Conservation (phyloP, 768 basidiomycete genomes). For the Tubosaeta sp. region DNA sequence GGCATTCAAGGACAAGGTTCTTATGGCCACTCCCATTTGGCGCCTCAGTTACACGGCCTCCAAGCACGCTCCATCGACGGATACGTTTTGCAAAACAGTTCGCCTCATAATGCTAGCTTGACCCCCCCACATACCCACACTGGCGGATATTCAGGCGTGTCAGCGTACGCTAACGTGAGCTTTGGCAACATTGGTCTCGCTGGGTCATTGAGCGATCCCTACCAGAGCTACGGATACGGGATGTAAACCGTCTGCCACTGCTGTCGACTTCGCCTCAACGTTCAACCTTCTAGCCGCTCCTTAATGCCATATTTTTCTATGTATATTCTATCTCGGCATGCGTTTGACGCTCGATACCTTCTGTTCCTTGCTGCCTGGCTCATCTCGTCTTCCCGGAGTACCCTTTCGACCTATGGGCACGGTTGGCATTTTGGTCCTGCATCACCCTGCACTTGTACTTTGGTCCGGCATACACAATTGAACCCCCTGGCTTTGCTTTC, state of each 20-base stretch:
- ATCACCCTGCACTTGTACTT: constrained; percentile 66
- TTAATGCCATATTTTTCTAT: constrained; percentile 36
- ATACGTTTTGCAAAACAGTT: constrained; percentile 74
- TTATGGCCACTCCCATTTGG: constrained; percentile 55
- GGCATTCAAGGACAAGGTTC: constrained; percentile 51
- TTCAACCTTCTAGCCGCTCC: constrained; percentile 18
- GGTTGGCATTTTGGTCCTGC: constrained; percentile 42
- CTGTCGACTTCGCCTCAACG: constrained; percentile 8
- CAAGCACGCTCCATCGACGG: constrained; percentile 75
- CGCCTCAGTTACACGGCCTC: constrained; percentile 51
- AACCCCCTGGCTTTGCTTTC: constrained; percentile 38
- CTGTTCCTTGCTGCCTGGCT: constrained; percentile 33
- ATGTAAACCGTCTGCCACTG: constrained; percentile 53
- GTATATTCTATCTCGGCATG: constrained; percentile 32
- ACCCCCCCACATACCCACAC: constrained; percentile 54
- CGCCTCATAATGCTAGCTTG: constrained; percentile 59
- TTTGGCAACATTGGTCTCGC: constrained; percentile 46
- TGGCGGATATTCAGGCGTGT: constrained; percentile 54
- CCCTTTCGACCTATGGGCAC: constrained; percentile 32
- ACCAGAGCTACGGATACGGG: constrained; percentile 76
- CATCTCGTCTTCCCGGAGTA: constrained; percentile 36
- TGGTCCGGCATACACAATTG: constrained; percentile 51
- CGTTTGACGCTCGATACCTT: constrained; percentile 35
- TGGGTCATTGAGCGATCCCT: constrained; percentile 64
- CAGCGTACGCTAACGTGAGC: constrained; percentile 51